Conservation (phyloP, 257 asterid species). For the Nicotiana undulata region DNA sequence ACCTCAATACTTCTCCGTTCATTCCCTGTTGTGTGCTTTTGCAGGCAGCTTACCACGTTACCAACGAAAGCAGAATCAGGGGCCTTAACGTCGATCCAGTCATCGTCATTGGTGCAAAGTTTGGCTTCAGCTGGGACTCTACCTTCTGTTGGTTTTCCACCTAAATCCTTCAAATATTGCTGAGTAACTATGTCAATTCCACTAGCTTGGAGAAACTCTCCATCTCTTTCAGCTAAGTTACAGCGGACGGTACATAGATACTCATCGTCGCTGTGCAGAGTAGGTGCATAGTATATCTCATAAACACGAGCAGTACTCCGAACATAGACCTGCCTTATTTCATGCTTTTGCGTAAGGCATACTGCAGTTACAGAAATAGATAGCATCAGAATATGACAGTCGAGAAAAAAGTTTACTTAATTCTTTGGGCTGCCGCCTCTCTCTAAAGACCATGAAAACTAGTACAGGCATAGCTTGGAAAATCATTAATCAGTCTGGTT, state of each 20-base stretch:
- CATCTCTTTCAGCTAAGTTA: constrained; percentile 65
- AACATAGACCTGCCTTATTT: constrained; percentile 65
- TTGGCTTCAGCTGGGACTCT: constrained; percentile 29
- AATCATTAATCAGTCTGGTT: not conserved
- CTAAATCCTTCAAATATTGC: constrained; percentile 22
- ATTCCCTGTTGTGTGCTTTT: constrained; percentile 16
- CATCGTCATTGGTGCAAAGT: constrained; percentile 57
- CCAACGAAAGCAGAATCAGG: constrained; percentile 20
- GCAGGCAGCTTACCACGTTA: constrained; percentile 19
- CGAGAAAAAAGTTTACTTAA: not conserved
- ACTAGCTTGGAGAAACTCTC: constrained; percentile 39
- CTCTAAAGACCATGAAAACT: not conserved
- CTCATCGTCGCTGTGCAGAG: constrained; percentile 40
- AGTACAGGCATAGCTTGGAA: not conserved
- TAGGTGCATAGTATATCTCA: constrained; percentile 59
- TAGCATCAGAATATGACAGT: not conserved
- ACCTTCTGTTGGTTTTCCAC: constrained; percentile 28
- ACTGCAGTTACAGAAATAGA: constrained; percentile 37
- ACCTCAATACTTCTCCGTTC: constrained; percentile 25
- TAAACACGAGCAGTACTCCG: constrained; percentile 89
- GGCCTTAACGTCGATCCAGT: constrained; percentile 68
- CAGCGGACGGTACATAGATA: constrained; percentile 89
- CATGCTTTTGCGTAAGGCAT: constrained; percentile 47
- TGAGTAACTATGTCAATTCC: constrained; percentile 26
- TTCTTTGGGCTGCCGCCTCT: not conserved